Base-by-base conservation (phyloP, 306 rosid species). In the Canavalia gladiata region DNA sequence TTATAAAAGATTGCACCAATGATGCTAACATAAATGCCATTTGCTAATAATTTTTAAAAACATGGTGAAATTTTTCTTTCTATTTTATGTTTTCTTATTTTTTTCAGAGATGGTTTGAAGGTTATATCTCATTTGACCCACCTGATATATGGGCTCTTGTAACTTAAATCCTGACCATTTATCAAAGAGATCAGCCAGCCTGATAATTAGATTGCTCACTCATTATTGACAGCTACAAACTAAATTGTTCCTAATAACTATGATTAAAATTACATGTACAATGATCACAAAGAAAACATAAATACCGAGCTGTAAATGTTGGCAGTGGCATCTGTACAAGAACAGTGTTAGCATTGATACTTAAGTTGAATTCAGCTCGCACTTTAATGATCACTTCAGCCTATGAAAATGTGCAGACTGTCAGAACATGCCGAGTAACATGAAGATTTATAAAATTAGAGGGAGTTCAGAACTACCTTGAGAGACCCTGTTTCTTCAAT, bases 291-390 rank as follows among this genome's bases (percentile, higher is more conserved):
- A 76, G 83, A 82, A 55, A 62, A 62, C n/a, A 80, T 54, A 81
- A 63, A 43, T 86, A 93, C 99, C 97, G 91, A 34, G 94, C 67
- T 68, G 98, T 91, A 81, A 80, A 89, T 70, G 89, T 28, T 79
- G 99, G 99, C 78, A 93, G 86, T 5, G 98, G 96, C 92, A 95
- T 85, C 86, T 87, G 94, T 77, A 93, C 88, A 62, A 91, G 82
- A 87, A 91, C 62, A 18, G 92, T 67, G 68, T 89, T 90, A 55
- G 98, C 98, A 85, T 76, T 88, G 88, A 86, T 45, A 82, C 88
- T 91, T 8, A 94, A 90, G 75, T 90, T 77, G 70, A 90, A 95
- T 8, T 93, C 99, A 74, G 97, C 93, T 68, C 87, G 89, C 77
- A 93, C 83, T 91, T 90, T 95, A 69, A 91, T 82, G 81, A 89